phyloP scores from a whole-genome alignment of 108 stramenopile species.

The Fragilaria crotonensis region DNA sequence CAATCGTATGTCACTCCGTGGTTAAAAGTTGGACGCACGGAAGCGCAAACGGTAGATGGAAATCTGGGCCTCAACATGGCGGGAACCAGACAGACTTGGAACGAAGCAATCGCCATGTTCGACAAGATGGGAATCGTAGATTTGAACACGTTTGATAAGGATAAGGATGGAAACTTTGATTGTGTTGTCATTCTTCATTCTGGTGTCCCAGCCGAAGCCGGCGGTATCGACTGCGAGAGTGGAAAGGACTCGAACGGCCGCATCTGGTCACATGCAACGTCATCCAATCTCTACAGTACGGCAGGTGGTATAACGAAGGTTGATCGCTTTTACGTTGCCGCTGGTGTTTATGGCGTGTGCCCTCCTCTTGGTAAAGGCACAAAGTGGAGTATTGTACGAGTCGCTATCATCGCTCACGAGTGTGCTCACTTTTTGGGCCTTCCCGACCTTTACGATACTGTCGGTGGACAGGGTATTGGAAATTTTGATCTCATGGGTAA shows the following conservation, averaged over 20 bases:
- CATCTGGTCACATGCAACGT: constrained; percentile 19
- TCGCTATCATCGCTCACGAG: constrained; percentile 19
- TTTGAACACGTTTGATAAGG: constrained; percentile 13
- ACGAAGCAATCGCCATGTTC: constrained; percentile 13
- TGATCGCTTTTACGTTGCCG: constrained; percentile 34
- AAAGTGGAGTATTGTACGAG: constrained; percentile 13
- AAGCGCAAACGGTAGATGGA: constrained; percentile 20
- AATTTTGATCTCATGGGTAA: constrained; percentile 23
- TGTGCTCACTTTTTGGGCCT: constrained; percentile 12
- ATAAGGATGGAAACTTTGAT: constrained; percentile 30
- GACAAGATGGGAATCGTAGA: constrained; percentile 8
- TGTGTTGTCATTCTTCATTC: constrained; percentile 48
- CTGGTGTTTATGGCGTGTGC: constrained; percentile 24
- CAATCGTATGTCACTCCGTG: constrained; percentile 22
- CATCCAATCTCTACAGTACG: constrained; percentile 16
- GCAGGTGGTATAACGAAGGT: constrained; percentile 20
- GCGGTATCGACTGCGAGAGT: constrained; percentile 35
- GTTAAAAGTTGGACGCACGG: constrained; percentile 7
- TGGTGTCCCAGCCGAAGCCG: constrained; percentile 54
- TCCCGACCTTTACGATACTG: constrained; percentile 17
- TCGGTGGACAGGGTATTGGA: constrained; percentile 14
- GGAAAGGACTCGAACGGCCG: constrained; percentile 9
- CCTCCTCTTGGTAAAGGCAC: constrained; percentile 12
- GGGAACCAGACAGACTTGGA: constrained; percentile 1
- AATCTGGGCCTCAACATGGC: constrained; percentile 15